Evolutionary conservation across 2,329 filamentous ascomycete species (phyloP), one percentile per base, ranked within the genome.

Genomic region (Xylariaceae sp.): DNA sequence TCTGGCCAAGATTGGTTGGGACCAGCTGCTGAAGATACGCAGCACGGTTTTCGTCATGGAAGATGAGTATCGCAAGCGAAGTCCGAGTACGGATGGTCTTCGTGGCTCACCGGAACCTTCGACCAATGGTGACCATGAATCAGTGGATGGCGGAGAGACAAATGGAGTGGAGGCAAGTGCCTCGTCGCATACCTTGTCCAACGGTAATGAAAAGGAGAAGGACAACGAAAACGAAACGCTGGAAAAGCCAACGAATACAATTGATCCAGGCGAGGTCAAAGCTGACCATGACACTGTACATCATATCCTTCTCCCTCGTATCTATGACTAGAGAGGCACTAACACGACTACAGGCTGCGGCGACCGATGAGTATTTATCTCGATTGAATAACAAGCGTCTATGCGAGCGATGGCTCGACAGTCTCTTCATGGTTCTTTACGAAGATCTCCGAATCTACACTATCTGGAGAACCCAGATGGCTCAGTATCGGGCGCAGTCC

Each of bases 1-100:
- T 79, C 96, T 93, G 0, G 88, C 91, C 62, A 93, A 94, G 75
- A 97, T 99, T 68, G 94, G 94, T 45, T 99, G 94, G 94, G 94
- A 99, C 68, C 91, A 97, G 71, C 81, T 99, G 18, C 79, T 99
- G 55, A 95, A 91, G 74, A 96, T 95, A 69, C 85, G 94, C 66
- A 97, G 93, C 77, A 92, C 93, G 64, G 94, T 99, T 1, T 99
- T 99, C 68, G 94, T 99, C 53, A 99, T 99, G 94, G 94, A 99
- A 73, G 94, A 99, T 71, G 94, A 99, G 74, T 99, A 99, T 72
- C 86, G 94, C 53, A 87, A 86, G 68, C 84, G 88, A 50, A 92
- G 88, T 72, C 83, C 92, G 53, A 94, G 91, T 77, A 90, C 88
- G 50, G 88, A 92, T 66, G 89, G 86, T 53, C 78, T 96, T 51